A percentile compares a stretch with the other conserved stretches of the same genome.
Conservation (phyloP, 2,329 filamentous ascomycete genomes). For the Ceratocystis variospora region DNA sequence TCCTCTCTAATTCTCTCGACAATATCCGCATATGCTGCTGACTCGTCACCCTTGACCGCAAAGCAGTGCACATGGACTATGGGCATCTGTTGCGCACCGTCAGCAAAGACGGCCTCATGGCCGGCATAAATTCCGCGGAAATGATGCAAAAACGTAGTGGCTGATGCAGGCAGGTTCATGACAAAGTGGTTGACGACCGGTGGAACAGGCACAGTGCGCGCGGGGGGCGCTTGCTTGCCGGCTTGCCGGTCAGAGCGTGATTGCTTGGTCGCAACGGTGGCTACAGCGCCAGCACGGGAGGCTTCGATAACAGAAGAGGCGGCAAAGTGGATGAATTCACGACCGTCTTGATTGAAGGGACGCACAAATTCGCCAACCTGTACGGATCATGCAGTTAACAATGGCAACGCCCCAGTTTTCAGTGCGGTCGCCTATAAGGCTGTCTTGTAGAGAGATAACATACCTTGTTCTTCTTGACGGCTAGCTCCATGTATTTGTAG, state of each 20-base stretch:
- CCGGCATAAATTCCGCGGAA: slow-evolving; percentile 74
- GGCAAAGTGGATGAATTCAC: slow-evolving; percentile 61
- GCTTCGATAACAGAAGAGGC: slow-evolving; percentile 46
- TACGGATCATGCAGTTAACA: neutral
- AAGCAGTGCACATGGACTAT: slow-evolving; percentile 94
- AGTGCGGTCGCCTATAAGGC: slow-evolving; percentile 19
- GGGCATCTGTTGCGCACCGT: slow-evolving; percentile 48
- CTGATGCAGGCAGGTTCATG: slow-evolving; percentile 91
- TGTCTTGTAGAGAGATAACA: slow-evolving; percentile 15
- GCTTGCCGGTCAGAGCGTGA: slow-evolving; percentile 26
- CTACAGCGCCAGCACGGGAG: slow-evolving; percentile 38
- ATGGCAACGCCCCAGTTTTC: neutral
- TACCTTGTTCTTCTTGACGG: slow-evolving; percentile 68
- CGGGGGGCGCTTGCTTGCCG: slow-evolving; percentile 25
- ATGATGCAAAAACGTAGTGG: slow-evolving; percentile 60
- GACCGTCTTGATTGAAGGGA: slow-evolving; percentile 70
- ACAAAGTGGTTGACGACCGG: slow-evolving; percentile 80
- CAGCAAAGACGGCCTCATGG: slow-evolving; percentile 49
- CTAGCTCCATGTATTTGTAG: slow-evolving; percentile 55
- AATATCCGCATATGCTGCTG: slow-evolving; percentile 42
- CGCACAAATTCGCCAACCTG: slow-evolving; percentile 56
- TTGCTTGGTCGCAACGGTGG: slow-evolving; percentile 33
- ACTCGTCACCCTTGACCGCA: slow-evolving; percentile 60
- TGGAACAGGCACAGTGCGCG: slow-evolving; percentile 43
- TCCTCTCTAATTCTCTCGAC: slow-evolving; percentile 32